Percentiles rank a stretch among this genome's conserved stretches.
Evolutionary conservation across 768 basidiomycete genomes (phyloP).

Genomic region (Cystoderma amianthinum): DNA sequence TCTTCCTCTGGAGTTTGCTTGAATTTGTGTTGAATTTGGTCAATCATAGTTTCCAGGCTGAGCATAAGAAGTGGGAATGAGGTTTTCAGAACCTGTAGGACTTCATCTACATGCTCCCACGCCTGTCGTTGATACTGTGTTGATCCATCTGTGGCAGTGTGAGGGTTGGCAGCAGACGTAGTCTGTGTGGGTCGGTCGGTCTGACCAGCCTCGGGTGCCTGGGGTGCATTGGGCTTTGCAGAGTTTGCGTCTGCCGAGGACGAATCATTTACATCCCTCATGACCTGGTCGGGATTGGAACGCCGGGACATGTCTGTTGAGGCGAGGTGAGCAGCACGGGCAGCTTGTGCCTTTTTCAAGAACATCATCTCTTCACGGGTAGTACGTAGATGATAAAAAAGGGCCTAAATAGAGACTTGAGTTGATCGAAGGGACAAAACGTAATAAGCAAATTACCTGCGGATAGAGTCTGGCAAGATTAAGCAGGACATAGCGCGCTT

Average conservation of each 20-base stretch:
- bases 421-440: constrained; percentile 4
- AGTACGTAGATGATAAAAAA: constrained; percentile 94
- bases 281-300: constrained; percentile 16
- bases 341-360: constrained; percentile 31
- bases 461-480: constrained; percentile 89
- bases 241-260: constrained; percentile 8
- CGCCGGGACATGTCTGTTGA: constrained; percentile 21
- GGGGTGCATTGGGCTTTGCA: constrained; percentile 5
- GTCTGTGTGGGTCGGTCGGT: constrained; percentile 11
- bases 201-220: constrained; percentile 8
- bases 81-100: constrained; percentile 90
- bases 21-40: constrained; percentile 87
- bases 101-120: constrained; percentile 90
- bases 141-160: constrained; percentile 9
- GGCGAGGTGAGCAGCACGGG: constrained; percentile 24
- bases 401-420: constrained; percentile 52
- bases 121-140: constrained; percentile 48
- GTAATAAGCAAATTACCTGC: constrained; percentile 47
- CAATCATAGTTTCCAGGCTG: constrained; percentile 95
- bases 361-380: constrained; percentile 37
- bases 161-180: constrained; percentile 10
- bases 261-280: constrained; percentile 18
- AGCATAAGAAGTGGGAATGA: constrained; percentile 92
- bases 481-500: constrained; percentile 82
- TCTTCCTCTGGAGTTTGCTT: constrained; percentile 90